Conservation (phyloP, 148 eudicot genomes). For the Pharnaceum exiguum region DNA sequence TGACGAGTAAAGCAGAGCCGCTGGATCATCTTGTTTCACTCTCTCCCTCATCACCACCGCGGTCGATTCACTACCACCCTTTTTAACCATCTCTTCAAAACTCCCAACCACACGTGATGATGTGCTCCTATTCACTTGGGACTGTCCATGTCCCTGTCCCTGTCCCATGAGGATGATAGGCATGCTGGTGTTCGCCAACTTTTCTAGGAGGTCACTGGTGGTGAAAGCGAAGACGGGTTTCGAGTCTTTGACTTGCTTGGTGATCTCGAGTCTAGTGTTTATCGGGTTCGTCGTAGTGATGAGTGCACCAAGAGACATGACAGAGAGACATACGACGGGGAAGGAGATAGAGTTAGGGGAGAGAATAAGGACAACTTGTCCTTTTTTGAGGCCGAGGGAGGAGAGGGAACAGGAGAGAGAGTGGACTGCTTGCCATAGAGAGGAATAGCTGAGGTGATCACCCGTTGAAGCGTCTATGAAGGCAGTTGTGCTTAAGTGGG, state of each 20-base stretch:
- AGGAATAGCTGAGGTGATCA: slow-evolving; percentile 41
- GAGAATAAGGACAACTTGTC: slow-evolving; percentile 72
- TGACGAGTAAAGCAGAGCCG: slow-evolving; percentile 79
- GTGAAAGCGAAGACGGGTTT: slow-evolving; percentile 68
- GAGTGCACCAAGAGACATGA: slow-evolving; percentile 78
- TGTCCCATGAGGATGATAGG: slow-evolving; percentile 40
- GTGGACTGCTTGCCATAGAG: slow-evolving; percentile 61
- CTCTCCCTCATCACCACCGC: slow-evolving; percentile 31
- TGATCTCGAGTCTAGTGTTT: slow-evolving; percentile 56
- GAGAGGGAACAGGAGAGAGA: slow-evolving; percentile 54
- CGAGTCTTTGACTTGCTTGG: slow-evolving; percentile 63
- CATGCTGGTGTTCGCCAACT: slow-evolving; percentile 37
- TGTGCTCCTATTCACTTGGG: no score
- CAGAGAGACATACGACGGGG: slow-evolving; percentile 77
- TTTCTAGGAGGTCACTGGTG: slow-evolving; percentile 39
- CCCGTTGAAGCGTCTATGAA: slow-evolving; percentile 82
- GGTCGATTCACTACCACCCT: slow-evolving; percentile 21
- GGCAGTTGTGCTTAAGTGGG: slow-evolving; percentile 55
- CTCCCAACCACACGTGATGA: slow-evolving; percentile 16
- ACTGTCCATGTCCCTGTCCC: no score
- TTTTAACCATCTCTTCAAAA: slow-evolving; percentile 46
- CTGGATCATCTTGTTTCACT: slow-evolving; percentile 66
- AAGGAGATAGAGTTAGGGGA: slow-evolving; percentile 83
- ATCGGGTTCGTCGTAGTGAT: slow-evolving; percentile 88
- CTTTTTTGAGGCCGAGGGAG: slow-evolving; percentile 50